Percentiles rank a stretch among this genome's conserved stretches.
These are phyloP conservation scores for Afroboletus lepidellus DNA, from an alignment of 1,284 basidiomycete species.

Conservation along the genomic window DNA sequence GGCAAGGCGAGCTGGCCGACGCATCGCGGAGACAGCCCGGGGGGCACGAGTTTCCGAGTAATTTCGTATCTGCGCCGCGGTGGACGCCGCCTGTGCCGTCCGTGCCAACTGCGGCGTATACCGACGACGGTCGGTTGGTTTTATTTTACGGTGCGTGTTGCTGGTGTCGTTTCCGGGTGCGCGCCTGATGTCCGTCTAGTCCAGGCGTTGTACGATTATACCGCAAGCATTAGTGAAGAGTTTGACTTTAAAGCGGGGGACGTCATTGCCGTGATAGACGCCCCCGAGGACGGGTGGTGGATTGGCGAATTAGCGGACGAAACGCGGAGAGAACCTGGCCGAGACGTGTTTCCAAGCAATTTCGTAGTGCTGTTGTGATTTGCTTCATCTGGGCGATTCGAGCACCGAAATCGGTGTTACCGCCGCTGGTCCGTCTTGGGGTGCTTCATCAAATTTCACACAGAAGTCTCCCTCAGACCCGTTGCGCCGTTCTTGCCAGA, in stretches of 20 bases:
- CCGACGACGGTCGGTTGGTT: not conserved
- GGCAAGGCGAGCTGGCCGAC: constrained; percentile 87
- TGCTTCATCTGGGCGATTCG: no score
- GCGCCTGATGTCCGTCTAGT: constrained; percentile 44
- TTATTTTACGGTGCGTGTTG: not conserved
- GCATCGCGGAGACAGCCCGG: constrained; percentile 78
- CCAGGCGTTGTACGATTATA: constrained; percentile 91
- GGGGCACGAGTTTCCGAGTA: constrained; percentile 28
- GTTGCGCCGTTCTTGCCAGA: no score
- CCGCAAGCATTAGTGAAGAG: constrained; percentile 83
- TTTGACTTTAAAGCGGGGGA: constrained; percentile 91
- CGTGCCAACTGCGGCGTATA: not conserved
- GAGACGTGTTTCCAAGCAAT: constrained; percentile 90
- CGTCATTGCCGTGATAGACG: constrained; percentile 89
- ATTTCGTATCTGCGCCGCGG: not conserved
- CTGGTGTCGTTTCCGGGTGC: no score
- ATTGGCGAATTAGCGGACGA: constrained; percentile 73
- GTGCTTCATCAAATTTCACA: no score
- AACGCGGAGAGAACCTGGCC: constrained; percentile 70
- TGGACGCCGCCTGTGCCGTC: not conserved
- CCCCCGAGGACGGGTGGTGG: constrained; percentile 58
- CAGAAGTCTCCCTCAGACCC: no score
- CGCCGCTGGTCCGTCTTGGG: no score
- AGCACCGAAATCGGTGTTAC: no score
- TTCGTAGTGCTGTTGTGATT: not conserved